These are phyloP conservation scores for Prunus salicina DNA, from an alignment of 306 rosid genomes.

Conservation along the genomic window DNA sequence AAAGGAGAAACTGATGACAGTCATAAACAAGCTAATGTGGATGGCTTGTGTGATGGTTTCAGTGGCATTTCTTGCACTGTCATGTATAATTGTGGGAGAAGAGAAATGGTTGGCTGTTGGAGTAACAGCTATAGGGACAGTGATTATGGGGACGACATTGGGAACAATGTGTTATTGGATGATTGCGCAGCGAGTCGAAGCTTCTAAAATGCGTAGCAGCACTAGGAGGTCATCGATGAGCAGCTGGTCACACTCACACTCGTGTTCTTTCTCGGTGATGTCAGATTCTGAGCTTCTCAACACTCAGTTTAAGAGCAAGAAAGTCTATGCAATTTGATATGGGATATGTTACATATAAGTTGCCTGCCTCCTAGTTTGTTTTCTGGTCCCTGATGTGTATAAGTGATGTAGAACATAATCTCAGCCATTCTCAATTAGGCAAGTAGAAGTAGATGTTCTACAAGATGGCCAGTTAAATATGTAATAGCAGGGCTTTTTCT, in stretches of 20 bases:
- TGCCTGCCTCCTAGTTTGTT: background rate
- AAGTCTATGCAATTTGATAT: slow-evolving; percentile 69
- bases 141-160: slow-evolving; percentile 68
- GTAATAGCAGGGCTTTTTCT: background rate
- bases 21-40: slow-evolving; percentile 88
- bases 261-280: slow-evolving; percentile 45
- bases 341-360: background rate
- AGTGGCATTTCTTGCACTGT: slow-evolving; percentile 72
- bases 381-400: background rate
- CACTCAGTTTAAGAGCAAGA: slow-evolving; percentile 47
- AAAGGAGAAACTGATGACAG: slow-evolving; percentile 61
- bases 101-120: slow-evolving; percentile 54
- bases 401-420: background rate
- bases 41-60: slow-evolving; percentile 69
- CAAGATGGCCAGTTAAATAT: background rate
- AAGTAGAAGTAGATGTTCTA: background rate
- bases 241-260: slow-evolving; percentile 29
- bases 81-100: slow-evolving; percentile 68
- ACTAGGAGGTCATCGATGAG: slow-evolving; percentile 50
- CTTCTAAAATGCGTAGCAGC: slow-evolving; percentile 56
- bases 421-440: background rate
- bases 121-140: slow-evolving; percentile 64
- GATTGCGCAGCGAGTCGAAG: slow-evolving; percentile 53
- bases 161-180: slow-evolving; percentile 77
- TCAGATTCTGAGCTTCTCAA: slow-evolving; percentile 51